A percentile compares a stretch with the other conserved stretches of the same genome.
Conservation (phyloP, 2,329 filamentous ascomycete species). For the Scedosporium boydii region DNA sequence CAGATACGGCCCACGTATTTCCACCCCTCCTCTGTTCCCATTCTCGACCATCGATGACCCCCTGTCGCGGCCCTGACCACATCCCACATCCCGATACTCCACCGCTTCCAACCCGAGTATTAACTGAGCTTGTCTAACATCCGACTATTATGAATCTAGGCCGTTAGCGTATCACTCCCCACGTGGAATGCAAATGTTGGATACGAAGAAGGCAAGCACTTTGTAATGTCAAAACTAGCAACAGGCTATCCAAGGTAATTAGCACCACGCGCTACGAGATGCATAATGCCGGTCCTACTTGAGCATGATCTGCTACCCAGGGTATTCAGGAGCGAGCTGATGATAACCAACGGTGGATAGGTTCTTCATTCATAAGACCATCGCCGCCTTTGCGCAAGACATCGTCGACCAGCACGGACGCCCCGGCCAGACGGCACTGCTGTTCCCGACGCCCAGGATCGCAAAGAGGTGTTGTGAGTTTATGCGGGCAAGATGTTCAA, state of each 20-base stretch:
- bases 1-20: constrained; percentile 69
- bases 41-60: neutral
- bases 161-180: constrained; percentile 89
- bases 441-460: constrained; percentile 65
- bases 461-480: constrained; percentile 71
- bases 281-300: neutral
- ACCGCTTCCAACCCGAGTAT: too few species aligned
- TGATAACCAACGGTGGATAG: constrained; percentile 33
- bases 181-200: constrained; percentile 87
- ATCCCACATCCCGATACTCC: neutral
- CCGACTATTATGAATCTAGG: constrained; percentile 38
- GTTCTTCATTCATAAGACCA: constrained; percentile 85
- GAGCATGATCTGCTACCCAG: too few species aligned
- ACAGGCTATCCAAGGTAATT: constrained; percentile 79
- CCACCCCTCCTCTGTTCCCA: neutral
- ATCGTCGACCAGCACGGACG: constrained; percentile 57
- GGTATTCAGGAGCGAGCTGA: neutral
- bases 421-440: constrained; percentile 59
- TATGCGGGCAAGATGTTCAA: constrained; percentile 45
- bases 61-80: neutral
- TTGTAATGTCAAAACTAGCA: constrained; percentile 76
- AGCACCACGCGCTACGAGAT: constrained; percentile 9
- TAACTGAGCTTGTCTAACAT: neutral
- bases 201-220: constrained; percentile 86
- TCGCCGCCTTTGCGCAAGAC: constrained; percentile 61